Evolutionary conservation across 805 yeast genomes (phyloP).

Genomic region (Saccharomycopsis fodiens): DNA sequence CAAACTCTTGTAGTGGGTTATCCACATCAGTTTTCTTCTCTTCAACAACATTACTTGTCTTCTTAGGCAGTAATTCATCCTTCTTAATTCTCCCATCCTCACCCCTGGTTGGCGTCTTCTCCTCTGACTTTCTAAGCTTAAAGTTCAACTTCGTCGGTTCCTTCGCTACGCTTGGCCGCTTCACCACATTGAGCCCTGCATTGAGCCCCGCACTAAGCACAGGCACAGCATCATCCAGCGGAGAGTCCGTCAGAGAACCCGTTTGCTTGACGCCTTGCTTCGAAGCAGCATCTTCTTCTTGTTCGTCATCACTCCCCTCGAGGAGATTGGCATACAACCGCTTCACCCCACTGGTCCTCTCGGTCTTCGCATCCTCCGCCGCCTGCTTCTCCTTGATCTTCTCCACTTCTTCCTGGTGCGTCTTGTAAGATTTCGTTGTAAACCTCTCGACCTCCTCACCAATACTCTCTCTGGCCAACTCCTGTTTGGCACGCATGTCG

Average conservation of each 20-base stretch:
- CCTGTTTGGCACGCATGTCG: conserved; percentile 3
- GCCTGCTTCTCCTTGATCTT: conserved; percentile 5
- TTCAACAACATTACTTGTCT: too few species aligned
- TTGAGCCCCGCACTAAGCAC: too few species aligned
- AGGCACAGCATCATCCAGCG: too few species aligned
- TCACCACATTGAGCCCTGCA: not conserved
- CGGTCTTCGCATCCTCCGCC: conserved; percentile 10
- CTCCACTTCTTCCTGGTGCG: conserved; percentile 28
- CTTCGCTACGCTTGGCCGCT: not conserved
- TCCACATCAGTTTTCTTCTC: too few species aligned
- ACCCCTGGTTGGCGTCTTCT: too few species aligned
- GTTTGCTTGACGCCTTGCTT: conserved; percentile 9
- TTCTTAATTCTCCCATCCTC: too few species aligned
- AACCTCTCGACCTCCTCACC: conserved; percentile 32
- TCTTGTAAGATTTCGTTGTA: conserved; percentile 36
- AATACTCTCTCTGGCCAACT: conserved; percentile 28
- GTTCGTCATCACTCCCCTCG: conserved; percentile 21
- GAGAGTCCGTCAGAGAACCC: too few species aligned
- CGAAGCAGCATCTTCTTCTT: too few species aligned
- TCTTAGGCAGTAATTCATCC: too few species aligned
- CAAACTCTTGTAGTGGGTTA: not conserved
- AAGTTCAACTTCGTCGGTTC: too few species aligned
- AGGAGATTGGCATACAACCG: conserved; percentile 21
- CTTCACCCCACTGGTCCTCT: conserved; percentile 16
- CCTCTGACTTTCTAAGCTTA: too few species aligned